Base-by-base conservation (phyloP, 768 basidiomycete species). In the Russula emetica region DNA sequence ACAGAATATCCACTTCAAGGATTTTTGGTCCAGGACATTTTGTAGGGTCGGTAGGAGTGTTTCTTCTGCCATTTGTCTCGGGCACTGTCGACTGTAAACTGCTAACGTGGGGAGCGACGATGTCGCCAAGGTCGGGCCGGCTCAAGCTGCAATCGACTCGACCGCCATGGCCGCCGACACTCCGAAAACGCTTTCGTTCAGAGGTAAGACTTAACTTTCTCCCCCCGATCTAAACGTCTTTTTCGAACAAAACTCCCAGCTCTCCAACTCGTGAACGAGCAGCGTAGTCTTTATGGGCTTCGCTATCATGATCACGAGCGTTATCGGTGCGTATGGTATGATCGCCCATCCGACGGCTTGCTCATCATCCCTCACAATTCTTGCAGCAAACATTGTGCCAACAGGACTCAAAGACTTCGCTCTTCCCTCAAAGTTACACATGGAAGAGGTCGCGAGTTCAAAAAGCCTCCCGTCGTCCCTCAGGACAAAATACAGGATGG, bases 1-100 rank as follows among this genome's bases (percentile, higher is more conserved):
- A 72, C 97, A 98, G 74, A 99, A 99, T 72, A 99, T 98, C 96
- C 96, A 99, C 74, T 98, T 97, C 65, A 98, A 77, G 26, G 87
- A 86, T 69, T 83, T 87, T 77, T 99, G 96, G 75, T 98, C 95
- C 34, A 99, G 78, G 55, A 99, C 79, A 73, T 97, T 98, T 79
- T 97, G 93, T 9, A 99, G 85, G 20, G 93, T 94, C 22, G 96
- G 86, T 18, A 84, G 82, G 47, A 96, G 83, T 2, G 81, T 78
- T 70, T 88, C 87, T 61, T 85, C 80, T 42, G 82, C 72, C 85
- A 87, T 86, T 67, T 52, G 53, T 5, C 32, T 34, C 10, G 26
- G 8, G 44, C 44, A n/a, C n/a, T 45, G 44, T 45, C 44, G 44
- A 20, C 20, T 47, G 45, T 45, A 9, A 13, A 40, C 38, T 40